phyloP scores from a whole-genome alignment of 495 filamentous ascomycete genomes.

The Aspergillus cristatus region DNA sequence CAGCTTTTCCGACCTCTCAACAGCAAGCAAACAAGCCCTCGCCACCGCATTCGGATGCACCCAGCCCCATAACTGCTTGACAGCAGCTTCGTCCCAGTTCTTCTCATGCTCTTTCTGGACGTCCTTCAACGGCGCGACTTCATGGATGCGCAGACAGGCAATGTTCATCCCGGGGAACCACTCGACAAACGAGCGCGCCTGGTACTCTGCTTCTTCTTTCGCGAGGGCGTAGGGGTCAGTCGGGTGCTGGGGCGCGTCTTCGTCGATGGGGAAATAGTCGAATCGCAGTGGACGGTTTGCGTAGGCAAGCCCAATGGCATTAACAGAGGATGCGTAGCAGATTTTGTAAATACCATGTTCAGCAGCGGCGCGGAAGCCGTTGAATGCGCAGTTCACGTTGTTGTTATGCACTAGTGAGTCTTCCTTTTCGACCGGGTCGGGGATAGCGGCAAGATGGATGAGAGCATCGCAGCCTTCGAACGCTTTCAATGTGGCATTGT shows the following conservation, averaged over 20 bases:
- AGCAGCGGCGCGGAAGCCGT: conserved; percentile 11
- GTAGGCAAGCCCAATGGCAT: conserved; percentile 12
- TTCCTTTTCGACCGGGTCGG: conserved; percentile 10
- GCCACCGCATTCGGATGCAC: conserved; percentile 10
- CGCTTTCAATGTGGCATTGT: conserved; percentile 8
- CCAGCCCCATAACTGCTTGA: conserved; percentile 13
- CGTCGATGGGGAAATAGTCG: conserved; percentile 16
- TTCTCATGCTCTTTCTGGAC: conserved; percentile 9
- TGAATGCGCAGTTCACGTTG: conserved; percentile 13
- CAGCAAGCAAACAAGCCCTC: conserved; percentile 10
- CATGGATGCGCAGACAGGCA: conserved; percentile 15
- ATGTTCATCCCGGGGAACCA: conserved; percentile 15
- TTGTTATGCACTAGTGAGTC: conserved; percentile 13
- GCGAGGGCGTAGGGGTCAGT: conserved; percentile 14
- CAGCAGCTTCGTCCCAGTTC: conserved; percentile 9
- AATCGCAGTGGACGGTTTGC: conserved; percentile 10
- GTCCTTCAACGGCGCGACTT: conserved; percentile 7
- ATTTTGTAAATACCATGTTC: conserved; percentile 9
- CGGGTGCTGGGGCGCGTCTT: conserved; percentile 7
- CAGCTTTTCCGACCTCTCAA: too few relatives aligned
- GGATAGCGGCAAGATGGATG: conserved; percentile 13
- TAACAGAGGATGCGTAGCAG: conserved; percentile 13
- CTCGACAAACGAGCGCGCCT: conserved; percentile 6
- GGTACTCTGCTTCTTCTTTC: conserved; percentile 11
- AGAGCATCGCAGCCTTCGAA: conserved; percentile 12